Percentiles rank a stretch among this genome's conserved stretches.
Evolutionary conservation across 345 rosid species (phyloP).

Genomic region (Dovyalis caffra): DNA sequence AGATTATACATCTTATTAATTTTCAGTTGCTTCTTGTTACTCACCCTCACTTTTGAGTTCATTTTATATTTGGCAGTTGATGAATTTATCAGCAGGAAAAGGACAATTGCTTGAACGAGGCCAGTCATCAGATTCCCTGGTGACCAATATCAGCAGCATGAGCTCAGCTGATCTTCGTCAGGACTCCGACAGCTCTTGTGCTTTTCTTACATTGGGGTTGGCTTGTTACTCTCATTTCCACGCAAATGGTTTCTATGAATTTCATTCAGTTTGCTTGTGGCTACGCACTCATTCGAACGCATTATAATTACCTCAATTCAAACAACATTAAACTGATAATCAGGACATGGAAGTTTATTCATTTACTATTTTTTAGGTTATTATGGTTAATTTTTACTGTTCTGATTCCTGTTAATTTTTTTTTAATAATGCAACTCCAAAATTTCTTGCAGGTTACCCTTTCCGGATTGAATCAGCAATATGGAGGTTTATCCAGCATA

Average conservation of each 20-base stretch:
- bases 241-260: not conserved
- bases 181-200: conserved; percentile 8
- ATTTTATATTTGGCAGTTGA: conserved; percentile 5
- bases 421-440: not conserved
- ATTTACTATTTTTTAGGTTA: no score
- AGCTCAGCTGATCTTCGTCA: conserved; percentile 22
- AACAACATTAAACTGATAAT: no score
- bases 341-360: no score
- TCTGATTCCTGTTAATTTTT: not conserved
- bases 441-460: conserved; percentile 28
- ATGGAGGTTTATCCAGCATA: not conserved
- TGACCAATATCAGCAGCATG: conserved; percentile 3
- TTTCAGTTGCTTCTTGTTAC: not conserved
- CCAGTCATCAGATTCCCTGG: conserved; percentile 17
- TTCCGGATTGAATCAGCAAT: conserved; percentile 3
- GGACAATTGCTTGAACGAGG: conserved; percentile 5
- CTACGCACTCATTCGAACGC: no score
- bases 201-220: conserved; percentile 40
- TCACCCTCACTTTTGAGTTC: not conserved
- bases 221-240: not conserved
- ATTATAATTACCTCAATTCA: no score
- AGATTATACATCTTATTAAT: no score
- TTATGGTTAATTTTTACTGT: no score
- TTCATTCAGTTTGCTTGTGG: no score
- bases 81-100: not conserved